Percentiles rank a stretch among this genome's conserved stretches.
Conservation (phyloP, 257 asterid species). For the Nicotiana obtusifolia region DNA sequence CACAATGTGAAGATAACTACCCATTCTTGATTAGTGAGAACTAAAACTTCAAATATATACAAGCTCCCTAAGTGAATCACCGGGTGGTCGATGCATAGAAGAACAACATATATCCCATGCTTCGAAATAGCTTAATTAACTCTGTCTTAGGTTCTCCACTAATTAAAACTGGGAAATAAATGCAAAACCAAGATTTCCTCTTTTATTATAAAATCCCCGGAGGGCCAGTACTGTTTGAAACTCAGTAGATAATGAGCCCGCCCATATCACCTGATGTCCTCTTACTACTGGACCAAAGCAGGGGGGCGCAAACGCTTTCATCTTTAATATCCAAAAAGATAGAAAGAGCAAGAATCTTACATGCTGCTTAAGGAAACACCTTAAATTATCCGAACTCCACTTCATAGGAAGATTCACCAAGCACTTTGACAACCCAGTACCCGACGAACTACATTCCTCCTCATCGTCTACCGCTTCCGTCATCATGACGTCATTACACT, state of each 20-base stretch:
- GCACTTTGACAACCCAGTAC: slow-evolving; percentile 53
- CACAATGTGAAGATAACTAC: not conserved
- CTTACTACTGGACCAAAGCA: too few species aligned
- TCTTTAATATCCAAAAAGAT: not conserved
- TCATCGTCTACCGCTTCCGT: slow-evolving; percentile 61
- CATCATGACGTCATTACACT: slow-evolving; percentile 60
- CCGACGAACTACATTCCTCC: slow-evolving; percentile 30
- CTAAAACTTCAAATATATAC: not conserved
- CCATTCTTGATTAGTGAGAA: not conserved
- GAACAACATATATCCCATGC: not conserved
- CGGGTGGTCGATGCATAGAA: not conserved
- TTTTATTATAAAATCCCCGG: too few species aligned
- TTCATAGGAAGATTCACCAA: slow-evolving; percentile 80
- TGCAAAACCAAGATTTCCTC: not conserved
- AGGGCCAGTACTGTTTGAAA: too few species aligned
- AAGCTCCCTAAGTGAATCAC: not conserved
- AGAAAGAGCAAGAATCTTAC: slow-evolving; percentile 21
- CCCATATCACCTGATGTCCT: too few species aligned
- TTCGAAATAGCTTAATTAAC: not conserved
- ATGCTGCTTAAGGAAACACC: slow-evolving; percentile 58
- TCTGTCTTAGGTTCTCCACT: not conserved
- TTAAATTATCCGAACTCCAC: slow-evolving; percentile 70
- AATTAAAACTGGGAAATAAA: not conserved
- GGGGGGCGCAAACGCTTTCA: not conserved
- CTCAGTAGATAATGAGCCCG: too few species aligned